phyloP scores from a whole-genome alignment of 768 basidiomycete species.

The Tricholoma saponaceum region DNA sequence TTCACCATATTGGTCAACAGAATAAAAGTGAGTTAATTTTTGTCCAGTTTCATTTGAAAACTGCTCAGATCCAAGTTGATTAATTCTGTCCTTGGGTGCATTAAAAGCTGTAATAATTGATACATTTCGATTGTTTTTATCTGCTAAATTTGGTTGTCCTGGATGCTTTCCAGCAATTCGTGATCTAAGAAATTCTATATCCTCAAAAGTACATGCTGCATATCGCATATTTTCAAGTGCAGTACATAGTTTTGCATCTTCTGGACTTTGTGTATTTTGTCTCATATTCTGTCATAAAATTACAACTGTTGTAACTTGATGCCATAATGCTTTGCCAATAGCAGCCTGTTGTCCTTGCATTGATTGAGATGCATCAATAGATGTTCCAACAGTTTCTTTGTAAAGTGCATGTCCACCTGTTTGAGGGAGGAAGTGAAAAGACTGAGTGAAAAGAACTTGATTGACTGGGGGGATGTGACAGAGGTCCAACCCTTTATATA shows the following conservation, averaged over 20 bases:
- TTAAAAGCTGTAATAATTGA: constrained; percentile 21
- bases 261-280: constrained; percentile 15
- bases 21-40: neutral
- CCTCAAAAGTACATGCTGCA: constrained; percentile 13
- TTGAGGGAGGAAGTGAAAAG: too few species aligned
- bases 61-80: neutral
- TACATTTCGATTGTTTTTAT: constrained; percentile 18
- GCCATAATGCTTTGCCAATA: too few species aligned
- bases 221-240: constrained; percentile 12
- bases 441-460: too few species aligned
- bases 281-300: constrained; percentile 30
- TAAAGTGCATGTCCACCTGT: neutral
- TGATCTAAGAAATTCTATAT: constrained; percentile 19
- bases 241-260: constrained; percentile 19
- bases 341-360: neutral
- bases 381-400: neutral
- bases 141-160: constrained; percentile 3
- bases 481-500: too few species aligned
- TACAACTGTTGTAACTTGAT: constrained; percentile 26
- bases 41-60: neutral
- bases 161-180: constrained; percentile 8
- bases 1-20: neutral
- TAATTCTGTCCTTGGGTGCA: neutral
- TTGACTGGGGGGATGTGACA: too few species aligned
- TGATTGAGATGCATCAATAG: neutral